Conservation (phyloP, 306 rosid species). For the Prunus dulcis region DNA sequence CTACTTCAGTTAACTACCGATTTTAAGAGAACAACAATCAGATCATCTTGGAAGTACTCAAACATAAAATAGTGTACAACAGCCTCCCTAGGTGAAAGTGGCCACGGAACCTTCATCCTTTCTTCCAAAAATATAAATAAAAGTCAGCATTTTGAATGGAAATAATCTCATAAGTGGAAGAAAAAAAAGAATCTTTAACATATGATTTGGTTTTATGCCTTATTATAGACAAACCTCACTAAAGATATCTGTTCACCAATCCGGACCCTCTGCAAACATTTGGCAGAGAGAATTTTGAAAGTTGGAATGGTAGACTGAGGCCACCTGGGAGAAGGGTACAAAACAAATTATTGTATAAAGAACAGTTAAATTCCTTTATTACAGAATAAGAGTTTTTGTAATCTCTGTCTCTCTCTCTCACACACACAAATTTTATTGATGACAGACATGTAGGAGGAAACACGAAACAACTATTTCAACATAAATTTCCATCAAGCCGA, state of each 20-base stretch:
- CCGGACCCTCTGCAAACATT: slow-evolving; percentile 64
- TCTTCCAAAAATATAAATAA: slow-evolving; percentile 61
- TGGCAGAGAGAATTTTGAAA: slow-evolving; percentile 58
- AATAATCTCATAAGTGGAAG: slow-evolving; percentile 3
- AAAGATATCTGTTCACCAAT: slow-evolving; percentile 70
- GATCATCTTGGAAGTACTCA: slow-evolving; percentile 84
- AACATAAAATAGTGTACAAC: slow-evolving; percentile 70
- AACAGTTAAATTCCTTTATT: neutral
- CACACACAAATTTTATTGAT: neutral
- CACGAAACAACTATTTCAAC: neutral
- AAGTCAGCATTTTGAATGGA: slow-evolving; percentile 38
- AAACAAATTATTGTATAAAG: slow-evolving; percentile 5
- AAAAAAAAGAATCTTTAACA: neutral
- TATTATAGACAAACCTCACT: slow-evolving; percentile 65
- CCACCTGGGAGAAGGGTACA: slow-evolving; percentile 63
- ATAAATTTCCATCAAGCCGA: neutral
- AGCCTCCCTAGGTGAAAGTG: slow-evolving; percentile 85
- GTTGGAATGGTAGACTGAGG: slow-evolving; percentile 72
- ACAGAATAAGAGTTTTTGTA: neutral
- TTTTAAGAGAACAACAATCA: slow-evolving; percentile 69
- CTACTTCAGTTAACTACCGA: slow-evolving; percentile 45
- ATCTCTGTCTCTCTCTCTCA: neutral
- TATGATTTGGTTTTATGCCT: slow-evolving; percentile 5
- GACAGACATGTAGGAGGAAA: neutral
- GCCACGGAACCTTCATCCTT: slow-evolving; percentile 97